phyloP scores from a whole-genome alignment of 2,329 filamentous ascomycete genomes.

The Trichophaea hybrida region DNA sequence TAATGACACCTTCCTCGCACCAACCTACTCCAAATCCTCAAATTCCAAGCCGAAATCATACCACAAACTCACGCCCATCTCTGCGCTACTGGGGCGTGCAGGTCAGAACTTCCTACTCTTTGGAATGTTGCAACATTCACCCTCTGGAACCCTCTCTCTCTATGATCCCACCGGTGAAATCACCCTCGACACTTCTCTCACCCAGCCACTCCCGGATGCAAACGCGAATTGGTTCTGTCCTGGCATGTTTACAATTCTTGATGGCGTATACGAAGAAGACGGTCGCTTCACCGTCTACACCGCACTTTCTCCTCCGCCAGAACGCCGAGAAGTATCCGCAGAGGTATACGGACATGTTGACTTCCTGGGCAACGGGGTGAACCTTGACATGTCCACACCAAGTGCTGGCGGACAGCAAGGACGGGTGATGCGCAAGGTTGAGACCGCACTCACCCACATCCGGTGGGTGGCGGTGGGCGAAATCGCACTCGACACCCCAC shows the following conservation, averaged over 20 bases:
- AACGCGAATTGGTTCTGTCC: conserved; percentile 75
- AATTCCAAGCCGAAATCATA: conserved; percentile 43
- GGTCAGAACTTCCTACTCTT: conserved; percentile 26
- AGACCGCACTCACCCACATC: conserved; percentile 26
- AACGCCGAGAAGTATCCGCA: conserved; percentile 58
- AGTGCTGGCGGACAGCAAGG: conserved; percentile 24
- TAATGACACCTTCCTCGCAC: conserved; percentile 77
- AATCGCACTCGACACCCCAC: conserved; percentile 70
- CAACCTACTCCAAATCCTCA: conserved; percentile 47
- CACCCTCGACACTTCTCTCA: conserved; percentile 64
- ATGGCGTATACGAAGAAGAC: conserved; percentile 96
- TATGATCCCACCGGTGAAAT: conserved; percentile 84
- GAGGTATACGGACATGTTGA: conserved; percentile 80
- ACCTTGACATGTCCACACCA: conserved; percentile 22
- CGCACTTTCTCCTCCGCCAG: conserved; percentile 80
- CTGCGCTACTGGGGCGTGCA: conserved; percentile 42
- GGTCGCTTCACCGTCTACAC: conserved; percentile 83
- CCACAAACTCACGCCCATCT: conserved; percentile 80
- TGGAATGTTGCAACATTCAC: conserved; percentile 49
- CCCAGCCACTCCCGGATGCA: conserved; percentile 66
- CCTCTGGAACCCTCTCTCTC: conserved; percentile 67
- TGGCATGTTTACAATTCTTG: conserved; percentile 89
- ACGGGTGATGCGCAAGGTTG: conserved; percentile 10
- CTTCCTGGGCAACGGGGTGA: conserved; percentile 52
- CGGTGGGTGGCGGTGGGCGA: conserved; percentile 69